Conservation (phyloP, 305 asterid species). For the Fraxinus platypoda region DNA sequence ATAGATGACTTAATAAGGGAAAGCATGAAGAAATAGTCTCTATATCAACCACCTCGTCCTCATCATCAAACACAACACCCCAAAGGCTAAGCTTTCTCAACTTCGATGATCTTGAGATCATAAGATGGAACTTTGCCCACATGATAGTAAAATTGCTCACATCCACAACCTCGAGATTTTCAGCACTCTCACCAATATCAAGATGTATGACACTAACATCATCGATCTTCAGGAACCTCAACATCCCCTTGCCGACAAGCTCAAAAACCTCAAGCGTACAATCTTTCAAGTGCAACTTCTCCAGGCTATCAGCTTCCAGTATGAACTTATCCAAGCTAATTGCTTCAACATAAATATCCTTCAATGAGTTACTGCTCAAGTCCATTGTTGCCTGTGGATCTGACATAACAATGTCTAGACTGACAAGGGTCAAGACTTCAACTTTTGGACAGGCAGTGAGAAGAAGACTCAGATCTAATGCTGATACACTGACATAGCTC, state of each 20-base stretch:
- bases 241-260: slow-evolving; percentile 72
- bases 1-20: slow-evolving; percentile 66
- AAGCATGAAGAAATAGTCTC: slow-evolving; percentile 81
- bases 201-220: slow-evolving; percentile 94
- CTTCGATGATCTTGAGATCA: slow-evolving; percentile 80
- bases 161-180: slow-evolving; percentile 79
- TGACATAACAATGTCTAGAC: slow-evolving; percentile 83
- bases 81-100: slow-evolving; percentile 76
- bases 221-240: slow-evolving; percentile 71
- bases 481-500: slow-evolving; percentile 75
- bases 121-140: slow-evolving; percentile 88
- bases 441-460: slow-evolving; percentile 76
- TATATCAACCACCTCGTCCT: slow-evolving; percentile 79
- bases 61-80: slow-evolving; percentile 90
- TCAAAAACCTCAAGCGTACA: slow-evolving; percentile 84
- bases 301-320: slow-evolving; percentile 78
- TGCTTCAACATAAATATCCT: slow-evolving; percentile 80
- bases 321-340: slow-evolving; percentile 82
- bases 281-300: slow-evolving; percentile 83
- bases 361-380: slow-evolving; percentile 66
- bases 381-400: slow-evolving; percentile 81
- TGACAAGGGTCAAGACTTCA: slow-evolving; percentile 52
- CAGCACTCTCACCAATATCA: slow-evolving; percentile 79
- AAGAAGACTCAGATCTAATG: slow-evolving; percentile 72
- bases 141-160: slow-evolving; percentile 89